A percentile compares a stretch with the other conserved stretches of the same genome.
phyloP scores from a whole-genome alignment of 2,329 filamentous ascomycete genomes.

The Dissoconium aciculare region DNA sequence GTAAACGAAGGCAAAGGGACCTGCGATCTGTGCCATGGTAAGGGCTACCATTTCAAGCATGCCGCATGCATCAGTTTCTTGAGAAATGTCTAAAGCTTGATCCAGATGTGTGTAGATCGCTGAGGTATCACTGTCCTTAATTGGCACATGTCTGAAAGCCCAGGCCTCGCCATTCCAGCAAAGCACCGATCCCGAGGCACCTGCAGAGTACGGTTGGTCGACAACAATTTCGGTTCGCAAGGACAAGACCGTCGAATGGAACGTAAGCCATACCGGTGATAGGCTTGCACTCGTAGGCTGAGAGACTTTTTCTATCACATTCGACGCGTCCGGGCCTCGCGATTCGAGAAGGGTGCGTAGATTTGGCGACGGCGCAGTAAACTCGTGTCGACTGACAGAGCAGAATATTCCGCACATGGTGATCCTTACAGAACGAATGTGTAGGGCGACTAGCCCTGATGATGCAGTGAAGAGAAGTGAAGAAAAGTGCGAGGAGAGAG shows the following conservation, averaged over 20 bases:
- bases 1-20: conserved; percentile 83
- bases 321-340: conserved; percentile 20
- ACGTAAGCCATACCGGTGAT: conserved; percentile 33
- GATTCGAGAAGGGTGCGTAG: conserved; percentile 14
- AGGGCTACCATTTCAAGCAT: no score
- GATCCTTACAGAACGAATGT: no score
- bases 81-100: no score
- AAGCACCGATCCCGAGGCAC: conserved; percentile 46
- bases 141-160: conserved; percentile 45
- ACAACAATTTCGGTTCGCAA: conserved; percentile 62
- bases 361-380: conserved; percentile 11
- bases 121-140: conserved; percentile 71
- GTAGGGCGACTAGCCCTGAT: no score
- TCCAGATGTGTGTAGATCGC: no score
- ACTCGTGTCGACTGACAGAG: conserved; percentile 15
- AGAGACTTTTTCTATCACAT: conserved; percentile 6
- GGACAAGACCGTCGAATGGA: conserved; percentile 77
- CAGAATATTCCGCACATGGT: conserved; percentile 25
- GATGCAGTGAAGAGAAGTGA: no score
- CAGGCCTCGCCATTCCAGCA: conserved; percentile 99
- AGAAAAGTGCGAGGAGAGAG: no score
- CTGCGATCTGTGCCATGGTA: conserved; percentile 25
- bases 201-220: conserved; percentile 55
- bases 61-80: no score
- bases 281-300: no score